phyloP scores from a whole-genome alignment of 495 filamentous ascomycete species.

The Tricharina praecox region DNA sequence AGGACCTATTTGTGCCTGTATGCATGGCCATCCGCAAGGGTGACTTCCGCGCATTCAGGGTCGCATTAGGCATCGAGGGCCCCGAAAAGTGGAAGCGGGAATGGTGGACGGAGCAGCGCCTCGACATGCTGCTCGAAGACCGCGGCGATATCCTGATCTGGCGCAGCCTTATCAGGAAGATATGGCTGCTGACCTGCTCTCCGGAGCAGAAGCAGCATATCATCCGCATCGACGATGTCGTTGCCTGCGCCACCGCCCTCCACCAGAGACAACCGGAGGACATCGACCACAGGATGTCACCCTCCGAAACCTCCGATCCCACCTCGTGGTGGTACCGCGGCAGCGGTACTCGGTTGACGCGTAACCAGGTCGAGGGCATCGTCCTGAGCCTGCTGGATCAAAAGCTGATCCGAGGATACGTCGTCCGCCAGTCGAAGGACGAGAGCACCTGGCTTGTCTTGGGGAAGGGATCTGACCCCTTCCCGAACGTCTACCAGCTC shows the following conservation, averaged over 20 bases:
- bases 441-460: constrained; percentile 54
- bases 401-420: constrained; percentile 70
- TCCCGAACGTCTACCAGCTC: constrained; percentile 33
- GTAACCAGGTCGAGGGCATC: constrained; percentile 59
- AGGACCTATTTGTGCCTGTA: constrained; percentile 55
- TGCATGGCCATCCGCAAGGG: constrained; percentile 57
- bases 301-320: constrained; percentile 15
- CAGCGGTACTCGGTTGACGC: constrained; percentile 35
- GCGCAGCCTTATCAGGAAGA: constrained; percentile 63
- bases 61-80: constrained; percentile 36
- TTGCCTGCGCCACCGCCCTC: constrained; percentile 25
- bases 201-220: constrained; percentile 17
- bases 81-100: constrained; percentile 29
- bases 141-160: constrained; percentile 67
- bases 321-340: constrained; percentile 32
- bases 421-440: constrained; percentile 58
- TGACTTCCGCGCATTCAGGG: constrained; percentile 58
- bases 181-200: constrained; percentile 41
- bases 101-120: constrained; percentile 63
- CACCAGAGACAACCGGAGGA: constrained; percentile 17
- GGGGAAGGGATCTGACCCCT: constrained; percentile 38
- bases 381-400: constrained; percentile 63
- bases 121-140: constrained; percentile 54
- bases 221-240: constrained; percentile 38
- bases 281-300: constrained; percentile 22